These are phyloP conservation scores for Mortierella sp. DNA, from an alignment of 371 early-diverging fungal genomes.

Conservation along the genomic window DNA sequence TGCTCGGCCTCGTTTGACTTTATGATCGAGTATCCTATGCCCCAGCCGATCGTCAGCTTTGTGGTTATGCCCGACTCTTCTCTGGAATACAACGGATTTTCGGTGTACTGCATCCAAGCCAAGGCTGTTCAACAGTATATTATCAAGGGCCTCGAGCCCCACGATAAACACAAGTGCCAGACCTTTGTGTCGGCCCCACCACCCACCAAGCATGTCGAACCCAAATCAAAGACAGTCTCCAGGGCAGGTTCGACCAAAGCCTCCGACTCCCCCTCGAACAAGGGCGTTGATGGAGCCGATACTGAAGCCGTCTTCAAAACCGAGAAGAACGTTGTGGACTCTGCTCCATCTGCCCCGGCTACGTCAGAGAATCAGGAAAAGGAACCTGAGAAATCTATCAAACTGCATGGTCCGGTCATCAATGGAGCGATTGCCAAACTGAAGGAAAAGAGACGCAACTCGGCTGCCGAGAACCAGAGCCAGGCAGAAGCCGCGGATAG, in stretches of 20 bases:
- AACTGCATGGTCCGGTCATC: slow-evolving; percentile 57
- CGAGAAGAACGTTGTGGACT: slow-evolving; percentile 11
- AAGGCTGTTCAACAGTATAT: slow-evolving; percentile 58
- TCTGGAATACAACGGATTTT: slow-evolving; percentile 52
- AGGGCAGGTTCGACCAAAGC: slow-evolving; percentile 21
- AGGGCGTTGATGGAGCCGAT: slow-evolving; percentile 23
- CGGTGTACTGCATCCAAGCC: slow-evolving; percentile 57
- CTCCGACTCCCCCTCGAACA: slow-evolving; percentile 20
- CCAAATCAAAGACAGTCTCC: slow-evolving; percentile 7
- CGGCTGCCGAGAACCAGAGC: slow-evolving; percentile 11
- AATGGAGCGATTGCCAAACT: slow-evolving; percentile 59
- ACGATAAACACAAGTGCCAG: slow-evolving; percentile 50
- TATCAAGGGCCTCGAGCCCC: slow-evolving; percentile 54
- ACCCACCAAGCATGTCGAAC: slow-evolving; percentile 12
- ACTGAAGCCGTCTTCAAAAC: slow-evolving; percentile 7
- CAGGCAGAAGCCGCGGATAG: slow-evolving; percentile 19
- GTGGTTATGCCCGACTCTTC: slow-evolving; percentile 54
- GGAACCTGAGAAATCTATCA: slow-evolving; percentile 45
- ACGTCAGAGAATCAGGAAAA: slow-evolving; percentile 25
- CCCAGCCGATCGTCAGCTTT: slow-evolving; percentile 56
- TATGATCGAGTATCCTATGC: slow-evolving; percentile 58
- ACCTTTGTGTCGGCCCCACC: slow-evolving; percentile 39
- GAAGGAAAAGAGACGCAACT: slow-evolving; percentile 55
- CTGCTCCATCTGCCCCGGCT: background rate
- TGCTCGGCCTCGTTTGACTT: slow-evolving; percentile 53